phyloP scores from a whole-genome alignment of 2,329 filamentous ascomycete species.

The Alternaria infectoria region DNA sequence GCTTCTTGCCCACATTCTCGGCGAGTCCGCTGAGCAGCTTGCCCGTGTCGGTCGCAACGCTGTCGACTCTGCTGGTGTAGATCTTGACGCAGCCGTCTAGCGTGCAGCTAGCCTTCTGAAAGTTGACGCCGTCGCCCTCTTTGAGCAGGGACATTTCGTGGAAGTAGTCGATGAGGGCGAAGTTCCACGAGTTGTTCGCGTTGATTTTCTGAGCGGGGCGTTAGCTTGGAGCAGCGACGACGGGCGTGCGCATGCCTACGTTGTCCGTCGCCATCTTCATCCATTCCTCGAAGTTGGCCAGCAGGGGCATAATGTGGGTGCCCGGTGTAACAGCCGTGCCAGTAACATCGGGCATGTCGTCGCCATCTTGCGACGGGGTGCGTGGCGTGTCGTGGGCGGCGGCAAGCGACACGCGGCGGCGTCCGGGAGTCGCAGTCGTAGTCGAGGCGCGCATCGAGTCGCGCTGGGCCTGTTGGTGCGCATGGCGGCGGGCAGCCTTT shows the following conservation, averaged over 20 bases:
- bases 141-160: slow-evolving; percentile 98
- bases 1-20: slow-evolving; percentile 73
- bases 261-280: slow-evolving; percentile 99
- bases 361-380: slow-evolving; percentile 56
- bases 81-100: slow-evolving; percentile 99
- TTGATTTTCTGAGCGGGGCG: slow-evolving; percentile 70
- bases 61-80: slow-evolving; percentile 97
- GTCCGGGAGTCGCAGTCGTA: slow-evolving; percentile 70
- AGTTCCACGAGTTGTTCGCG: slow-evolving; percentile 97
- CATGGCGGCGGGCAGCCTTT: slow-evolving; percentile 87
- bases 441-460: slow-evolving; percentile 83
- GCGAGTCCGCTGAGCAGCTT: slow-evolving; percentile 92
- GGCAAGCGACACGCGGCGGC: slow-evolving; percentile 67
- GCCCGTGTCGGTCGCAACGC: slow-evolving; percentile 95
- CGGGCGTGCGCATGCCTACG: slow-evolving; percentile 26
- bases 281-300: slow-evolving; percentile 99
- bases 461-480: slow-evolving; percentile 86
- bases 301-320: slow-evolving; percentile 85
- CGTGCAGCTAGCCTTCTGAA: slow-evolving; percentile 97
- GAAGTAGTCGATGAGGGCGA: slow-evolving; percentile 99
- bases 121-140: slow-evolving; percentile 96
- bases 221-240: slow-evolving; percentile 13
- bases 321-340: slow-evolving; percentile 86
- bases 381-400: slow-evolving; percentile 55
- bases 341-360: slow-evolving; percentile 66